Conservation (phyloP, 1,139 yeast species). For the Geotrichum macrosporum region DNA sequence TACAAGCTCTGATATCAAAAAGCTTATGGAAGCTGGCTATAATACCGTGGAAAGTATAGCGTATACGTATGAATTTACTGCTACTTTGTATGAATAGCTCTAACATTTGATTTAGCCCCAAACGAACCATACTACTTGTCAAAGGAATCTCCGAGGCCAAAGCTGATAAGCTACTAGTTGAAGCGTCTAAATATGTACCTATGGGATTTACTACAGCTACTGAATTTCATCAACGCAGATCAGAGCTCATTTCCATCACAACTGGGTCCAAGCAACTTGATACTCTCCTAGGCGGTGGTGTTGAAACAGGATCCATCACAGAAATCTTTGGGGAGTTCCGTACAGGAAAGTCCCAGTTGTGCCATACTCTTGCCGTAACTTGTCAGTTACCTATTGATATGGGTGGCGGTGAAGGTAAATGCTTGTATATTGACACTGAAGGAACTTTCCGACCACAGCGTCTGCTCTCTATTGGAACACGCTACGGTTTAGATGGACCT, state of each 20-base stretch:
- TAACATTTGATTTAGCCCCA: slow-evolving; percentile 45
- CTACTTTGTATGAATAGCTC: background rate
- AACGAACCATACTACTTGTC: slow-evolving; percentile 66
- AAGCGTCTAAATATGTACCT: slow-evolving; percentile 84
- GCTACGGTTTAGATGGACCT: slow-evolving; percentile 90
- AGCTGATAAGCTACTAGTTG: slow-evolving; percentile 77
- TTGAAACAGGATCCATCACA: slow-evolving; percentile 95
- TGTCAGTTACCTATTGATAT: slow-evolving; percentile 94
- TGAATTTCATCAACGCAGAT: slow-evolving; percentile 84
- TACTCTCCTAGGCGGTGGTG: slow-evolving; percentile 91
- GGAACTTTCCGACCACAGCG: slow-evolving; percentile 95
- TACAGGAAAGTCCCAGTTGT: slow-evolving; percentile 94
- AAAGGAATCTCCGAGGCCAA: slow-evolving; percentile 96
- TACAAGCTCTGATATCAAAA: slow-evolving; percentile 69
- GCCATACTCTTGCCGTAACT: slow-evolving; percentile 95
- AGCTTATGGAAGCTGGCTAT: slow-evolving; percentile 75
- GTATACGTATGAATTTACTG: slow-evolving; percentile 49
- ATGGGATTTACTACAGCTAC: slow-evolving; percentile 98
- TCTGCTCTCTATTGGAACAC: slow-evolving; percentile 79
- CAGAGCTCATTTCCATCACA: slow-evolving; percentile 85
- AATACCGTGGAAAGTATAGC: slow-evolving; percentile 92
- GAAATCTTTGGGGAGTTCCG: slow-evolving; percentile 97
- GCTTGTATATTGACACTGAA: slow-evolving; percentile 93
- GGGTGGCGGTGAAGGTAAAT: slow-evolving; percentile 99
- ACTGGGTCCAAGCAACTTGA: slow-evolving; percentile 95